Evolutionary conservation across 441 rosid species (phyloP).

Genomic region (Macaranga tanarius): DNA sequence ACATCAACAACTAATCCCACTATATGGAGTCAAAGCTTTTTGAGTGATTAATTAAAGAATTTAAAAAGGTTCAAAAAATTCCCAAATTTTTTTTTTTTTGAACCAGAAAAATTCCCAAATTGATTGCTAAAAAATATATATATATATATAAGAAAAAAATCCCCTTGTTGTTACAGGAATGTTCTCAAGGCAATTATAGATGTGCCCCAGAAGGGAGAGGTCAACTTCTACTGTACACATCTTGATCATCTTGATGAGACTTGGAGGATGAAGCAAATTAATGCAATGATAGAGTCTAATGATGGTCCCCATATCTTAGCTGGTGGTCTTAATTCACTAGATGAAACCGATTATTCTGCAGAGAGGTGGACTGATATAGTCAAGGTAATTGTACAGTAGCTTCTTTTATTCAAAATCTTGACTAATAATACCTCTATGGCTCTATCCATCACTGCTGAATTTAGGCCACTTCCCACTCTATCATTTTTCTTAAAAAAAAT

Average conservation of each 20-base stretch:
- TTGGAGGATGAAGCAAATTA: slow-evolving; percentile 94
- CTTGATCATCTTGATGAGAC: slow-evolving; percentile 88
- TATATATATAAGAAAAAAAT: too few relatives aligned
- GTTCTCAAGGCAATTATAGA: slow-evolving; percentile 80
- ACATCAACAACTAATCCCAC: slow-evolving; percentile 4
- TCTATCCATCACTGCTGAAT: too few relatives aligned
- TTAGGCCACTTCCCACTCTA: too few relatives aligned
- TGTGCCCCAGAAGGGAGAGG: slow-evolving; percentile 73
- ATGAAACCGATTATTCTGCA: slow-evolving; percentile 75
- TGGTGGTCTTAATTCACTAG: slow-evolving; percentile 90
- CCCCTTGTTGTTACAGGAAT: slow-evolving; percentile 42
- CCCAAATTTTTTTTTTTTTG: too few relatives aligned
- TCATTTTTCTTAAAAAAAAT: too few relatives aligned
- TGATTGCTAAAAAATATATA: too few relatives aligned
- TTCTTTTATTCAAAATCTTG: too few relatives aligned
- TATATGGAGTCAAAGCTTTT: slow-evolving; percentile 5
- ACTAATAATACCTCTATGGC: too few relatives aligned
- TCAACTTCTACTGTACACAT: slow-evolving; percentile 82
- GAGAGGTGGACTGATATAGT: slow-evolving; percentile 90
- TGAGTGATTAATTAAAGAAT: background rate
- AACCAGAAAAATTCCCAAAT: background rate
- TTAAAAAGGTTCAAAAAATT: background rate
- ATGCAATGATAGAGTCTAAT: slow-evolving; percentile 60
- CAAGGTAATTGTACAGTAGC: slow-evolving; percentile 40
- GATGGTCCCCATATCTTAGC: slow-evolving; percentile 73